Base-by-base conservation (phyloP, 306 rosid genomes). In the Ziziphus jujuba region DNA sequence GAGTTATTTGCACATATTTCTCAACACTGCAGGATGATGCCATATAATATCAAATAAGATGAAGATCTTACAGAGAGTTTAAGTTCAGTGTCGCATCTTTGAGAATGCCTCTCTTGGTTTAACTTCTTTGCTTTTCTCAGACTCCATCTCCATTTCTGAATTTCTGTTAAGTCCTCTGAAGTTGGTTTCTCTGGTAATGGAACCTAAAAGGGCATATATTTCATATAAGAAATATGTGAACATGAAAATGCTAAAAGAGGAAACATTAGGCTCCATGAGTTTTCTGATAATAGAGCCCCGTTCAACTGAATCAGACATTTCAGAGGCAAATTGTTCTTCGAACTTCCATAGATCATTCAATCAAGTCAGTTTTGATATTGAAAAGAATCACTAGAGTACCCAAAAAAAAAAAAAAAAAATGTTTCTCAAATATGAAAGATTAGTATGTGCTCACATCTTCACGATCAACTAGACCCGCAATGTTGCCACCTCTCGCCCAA, bases 51-150 rank as follows among this genome's bases (percentile, higher is more conserved):
- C 49, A 55, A 22, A 64, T 64, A 24, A 25, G 24, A 50, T 70
- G 69, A 55, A 79, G 72, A 71, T 71, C 92, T 85, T 80, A 90
- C 97, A 69, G 92, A 85, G 74, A 90, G 95, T 83, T 87, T 91
- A 67, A 91, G 90, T 80, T 91, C 97, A 51, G 67, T 77, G 64
- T 91, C 97, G 76, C 90, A 91, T 80, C 90, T 80, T 79, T 67
- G 90, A 76, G 92, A 87, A 87, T 91, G 95, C 80, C 90, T 80
- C 84, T 91, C 97, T 69, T 65, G 71, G 85, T 91, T 91, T 51
- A 84, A 76, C 80, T 91, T 90, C 83, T 74, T 87, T 50, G 92
- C 95, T 85, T 87, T 87, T 76, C 92, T 80, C 49, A 68, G 65
- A 52, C 69, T 79, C 90, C 83, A 86, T 81, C 67, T 91, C 97